Evolutionary conservation across 148 eudicot species (phyloP).

Genomic region (Chenopodium formosanum): DNA sequence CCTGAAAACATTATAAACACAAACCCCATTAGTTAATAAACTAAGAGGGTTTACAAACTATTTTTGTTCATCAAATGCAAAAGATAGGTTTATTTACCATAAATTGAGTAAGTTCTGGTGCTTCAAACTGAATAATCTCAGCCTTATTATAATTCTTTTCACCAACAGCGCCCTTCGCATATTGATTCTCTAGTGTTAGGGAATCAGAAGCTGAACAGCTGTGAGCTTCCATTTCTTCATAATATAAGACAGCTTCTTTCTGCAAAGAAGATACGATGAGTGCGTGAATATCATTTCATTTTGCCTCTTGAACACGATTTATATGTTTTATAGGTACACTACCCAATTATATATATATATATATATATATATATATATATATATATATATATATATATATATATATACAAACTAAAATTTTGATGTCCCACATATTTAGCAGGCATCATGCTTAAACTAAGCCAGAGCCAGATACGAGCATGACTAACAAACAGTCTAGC

Average conservation of each 20-base stretch:
- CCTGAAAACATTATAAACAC: slow-evolving; percentile 36
- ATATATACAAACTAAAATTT: too few relatives aligned
- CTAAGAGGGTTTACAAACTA: neutral
- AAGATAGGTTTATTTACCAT: slow-evolving; percentile 36
- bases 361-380: too few relatives aligned
- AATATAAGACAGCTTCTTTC: slow-evolving; percentile 14
- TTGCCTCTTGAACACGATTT: neutral
- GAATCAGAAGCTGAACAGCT: slow-evolving; percentile 11
- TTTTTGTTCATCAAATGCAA: neutral
- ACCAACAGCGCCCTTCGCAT: slow-evolving; percentile 18
- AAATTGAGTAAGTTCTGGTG: slow-evolving; percentile 54
- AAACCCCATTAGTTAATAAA: slow-evolving; percentile 12
- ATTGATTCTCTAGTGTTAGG: slow-evolving; percentile 11
- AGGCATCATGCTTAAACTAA: neutral
- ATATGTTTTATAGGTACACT: neutral
- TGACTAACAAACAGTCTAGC: neutral
- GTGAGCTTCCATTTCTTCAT: slow-evolving; percentile 12
- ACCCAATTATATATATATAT: neutral
- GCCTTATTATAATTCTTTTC: slow-evolving; percentile 25
- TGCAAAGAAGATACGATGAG: slow-evolving; percentile 17
- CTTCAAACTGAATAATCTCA: slow-evolving; percentile 52
- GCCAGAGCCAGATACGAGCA: neutral
- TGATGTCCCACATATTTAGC: neutral
- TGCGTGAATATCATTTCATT: neutral
- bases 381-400: too few relatives aligned